Percentiles rank a stretch among this genome's conserved stretches.
phyloP scores from a whole-genome alignment of 2,329 filamentous ascomycete species.

The Didymella pinodella region DNA sequence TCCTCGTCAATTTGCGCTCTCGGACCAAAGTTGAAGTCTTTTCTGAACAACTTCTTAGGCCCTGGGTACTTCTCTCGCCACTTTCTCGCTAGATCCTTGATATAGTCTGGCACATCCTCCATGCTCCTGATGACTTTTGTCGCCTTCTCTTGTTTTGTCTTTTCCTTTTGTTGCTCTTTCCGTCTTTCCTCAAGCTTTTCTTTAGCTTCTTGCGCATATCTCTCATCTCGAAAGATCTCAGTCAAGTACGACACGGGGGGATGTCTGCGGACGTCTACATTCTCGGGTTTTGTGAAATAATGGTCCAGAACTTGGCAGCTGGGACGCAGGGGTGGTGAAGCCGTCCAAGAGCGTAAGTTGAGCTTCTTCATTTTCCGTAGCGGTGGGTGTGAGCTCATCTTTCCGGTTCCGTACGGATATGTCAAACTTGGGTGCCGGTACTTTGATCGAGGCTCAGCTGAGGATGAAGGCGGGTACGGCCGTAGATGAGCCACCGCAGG shows the following conservation, averaged over 20 bases:
- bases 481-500: neutral
- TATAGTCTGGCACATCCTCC: neutral
- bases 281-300: neutral
- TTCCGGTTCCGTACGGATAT: neutral
- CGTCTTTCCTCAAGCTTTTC: neutral
- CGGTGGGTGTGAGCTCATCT: neutral
- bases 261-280: neutral
- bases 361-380: neutral
- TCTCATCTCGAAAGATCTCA: neutral
- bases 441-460: neutral
- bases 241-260: neutral
- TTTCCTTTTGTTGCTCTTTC: neutral
- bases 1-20: neutral
- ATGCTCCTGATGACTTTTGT: neutral
- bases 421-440: neutral
- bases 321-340: neutral
- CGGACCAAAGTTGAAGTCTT: conserved; percentile 12
- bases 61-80: neutral
- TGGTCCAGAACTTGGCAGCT: no score
- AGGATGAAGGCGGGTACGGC: neutral
- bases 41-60: neutral
- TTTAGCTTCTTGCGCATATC: neutral
- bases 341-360: neutral
- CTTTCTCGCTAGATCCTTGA: neutral
- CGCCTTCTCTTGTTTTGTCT: neutral